A percentile compares a stretch with the other conserved stretches of the same genome.
Conservation (phyloP, 139 green algal species). For the Trebouxia sp. region DNA sequence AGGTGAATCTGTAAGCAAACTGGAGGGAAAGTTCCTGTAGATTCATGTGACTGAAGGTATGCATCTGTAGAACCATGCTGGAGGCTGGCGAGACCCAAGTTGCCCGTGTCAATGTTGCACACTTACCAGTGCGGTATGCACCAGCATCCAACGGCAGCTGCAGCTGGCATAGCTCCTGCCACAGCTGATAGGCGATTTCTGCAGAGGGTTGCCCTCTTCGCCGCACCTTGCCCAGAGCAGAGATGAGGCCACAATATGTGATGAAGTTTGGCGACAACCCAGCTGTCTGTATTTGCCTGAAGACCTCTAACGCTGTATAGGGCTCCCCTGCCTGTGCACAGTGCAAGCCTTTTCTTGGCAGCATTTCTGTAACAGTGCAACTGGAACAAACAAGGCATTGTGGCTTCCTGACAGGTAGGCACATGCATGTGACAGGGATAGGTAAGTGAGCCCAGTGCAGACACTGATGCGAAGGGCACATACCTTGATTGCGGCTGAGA, state of each 20-base stretch:
- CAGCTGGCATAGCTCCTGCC: slow-evolving; percentile 51
- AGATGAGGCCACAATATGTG: slow-evolving; percentile 58
- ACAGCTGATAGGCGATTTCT: slow-evolving; percentile 55
- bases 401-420: neutral
- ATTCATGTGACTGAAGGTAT: neutral
- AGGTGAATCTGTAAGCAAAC: no score
- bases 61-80: neutral
- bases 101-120: no score
- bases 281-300: slow-evolving; percentile 40
- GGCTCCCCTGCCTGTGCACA: slow-evolving; percentile 38
- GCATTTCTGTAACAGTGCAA: no score
- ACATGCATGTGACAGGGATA: no score
- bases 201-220: slow-evolving; percentile 39
- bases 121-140: slow-evolving; percentile 51
- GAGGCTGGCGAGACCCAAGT: no score
- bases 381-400: no score
- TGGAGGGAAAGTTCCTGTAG: neutral
- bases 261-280: slow-evolving; percentile 46
- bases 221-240: slow-evolving; percentile 46
- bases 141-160: slow-evolving; percentile 44
- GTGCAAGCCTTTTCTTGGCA: neutral
- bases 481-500: slow-evolving; percentile 40
- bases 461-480: neutral
- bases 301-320: slow-evolving; percentile 42
- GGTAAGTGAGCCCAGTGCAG: no score